Percentiles rank a stretch among this genome's conserved stretches.
phyloP scores from a whole-genome alignment of 495 filamentous ascomycete genomes.

The Neohortaea acidophila region DNA sequence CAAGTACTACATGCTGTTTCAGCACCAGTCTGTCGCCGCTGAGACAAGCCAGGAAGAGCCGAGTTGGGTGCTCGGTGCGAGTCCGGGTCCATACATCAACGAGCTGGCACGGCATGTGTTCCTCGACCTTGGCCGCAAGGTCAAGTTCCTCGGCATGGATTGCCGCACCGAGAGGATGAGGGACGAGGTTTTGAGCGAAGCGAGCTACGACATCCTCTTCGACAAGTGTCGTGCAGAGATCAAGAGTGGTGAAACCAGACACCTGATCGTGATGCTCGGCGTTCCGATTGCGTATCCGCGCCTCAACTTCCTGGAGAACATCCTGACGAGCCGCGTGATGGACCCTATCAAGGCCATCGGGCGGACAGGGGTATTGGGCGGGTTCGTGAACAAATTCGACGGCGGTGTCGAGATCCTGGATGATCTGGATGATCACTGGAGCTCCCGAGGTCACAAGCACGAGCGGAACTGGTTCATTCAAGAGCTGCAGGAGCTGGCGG shows the following conservation, averaged over 20 bases:
- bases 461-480: conserved; percentile 79
- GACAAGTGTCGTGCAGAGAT: conserved; percentile 71
- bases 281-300: conserved; percentile 83
- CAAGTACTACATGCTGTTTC: conserved; percentile 97
- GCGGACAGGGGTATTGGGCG: conserved; percentile 63
- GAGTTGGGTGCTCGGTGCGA: conserved; percentile 71
- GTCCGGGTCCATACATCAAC: conserved; percentile 79
- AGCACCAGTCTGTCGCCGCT: conserved; percentile 73
- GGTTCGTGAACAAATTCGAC: conserved; percentile 75
- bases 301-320: conserved; percentile 57
- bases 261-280: conserved; percentile 65
- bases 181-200: conserved; percentile 62
- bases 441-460: conserved; percentile 77
- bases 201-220: conserved; percentile 72
- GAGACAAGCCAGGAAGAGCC: conserved; percentile 73
- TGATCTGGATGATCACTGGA: conserved; percentile 92
- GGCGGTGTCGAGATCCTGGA: conserved; percentile 88
- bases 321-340: conserved; percentile 68
- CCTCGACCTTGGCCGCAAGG: conserved; percentile 59
- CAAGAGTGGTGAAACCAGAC: conserved; percentile 65
- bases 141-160: conserved; percentile 77
- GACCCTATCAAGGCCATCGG: conserved; percentile 78
- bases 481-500: conserved; percentile 78
- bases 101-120: conserved; percentile 75
- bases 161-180: conserved; percentile 79